Evolutionary conservation across 2,329 filamentous ascomycete species (phyloP), one percentile per base, ranked within the genome.

Genomic region (Ambrosiella cleistominuta): DNA sequence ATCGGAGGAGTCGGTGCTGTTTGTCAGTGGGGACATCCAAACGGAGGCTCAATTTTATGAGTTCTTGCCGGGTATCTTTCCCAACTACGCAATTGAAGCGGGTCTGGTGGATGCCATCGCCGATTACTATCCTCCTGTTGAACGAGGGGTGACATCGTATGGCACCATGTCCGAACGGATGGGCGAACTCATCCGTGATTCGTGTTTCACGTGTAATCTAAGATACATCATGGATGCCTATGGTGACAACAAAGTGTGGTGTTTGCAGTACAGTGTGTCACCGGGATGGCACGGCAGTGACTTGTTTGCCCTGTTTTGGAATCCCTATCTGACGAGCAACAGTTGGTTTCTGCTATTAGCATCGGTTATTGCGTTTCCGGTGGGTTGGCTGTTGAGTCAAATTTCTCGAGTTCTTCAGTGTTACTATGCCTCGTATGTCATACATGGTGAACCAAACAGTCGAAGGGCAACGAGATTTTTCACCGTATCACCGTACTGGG

Each of bases 241-340:
- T 54, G 63, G 66, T 13, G 64, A 66, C 44, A 63, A 63, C 2
- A 69, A 67, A 37, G 66, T 67, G 2, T 74, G 66, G 60, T 68
- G 66, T 54, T 68, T 74, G 63, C 70, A 72, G 60, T 75, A 74
- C 63, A 67, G 66, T 6, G 65, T 71, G 7, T 65, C 66, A 6
- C 71, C 70, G 0, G 71, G 69, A 5, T 65, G 67, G 51, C 71
- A 74, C 61, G 71, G 65, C 7, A 65, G 66, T 7, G 72, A 74
- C 58, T 63, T 74, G 5, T 61, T 73, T 5, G 66, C 71, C 13
- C 68, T 69, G 1, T 74, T 74, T 63, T 73, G 68, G 66, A 67
- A 69, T 56, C 60, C 66, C 2, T 62, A 65, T 36, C 59, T 70
- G 39, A 64, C 65, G 7, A 57, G 66, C 38, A 63, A 65, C 27